A percentile compares a stretch with the other conserved stretches of the same genome.
phyloP scores from a whole-genome alignment of 2,329 filamentous ascomycete species.

The Pleomassaria siparia region DNA sequence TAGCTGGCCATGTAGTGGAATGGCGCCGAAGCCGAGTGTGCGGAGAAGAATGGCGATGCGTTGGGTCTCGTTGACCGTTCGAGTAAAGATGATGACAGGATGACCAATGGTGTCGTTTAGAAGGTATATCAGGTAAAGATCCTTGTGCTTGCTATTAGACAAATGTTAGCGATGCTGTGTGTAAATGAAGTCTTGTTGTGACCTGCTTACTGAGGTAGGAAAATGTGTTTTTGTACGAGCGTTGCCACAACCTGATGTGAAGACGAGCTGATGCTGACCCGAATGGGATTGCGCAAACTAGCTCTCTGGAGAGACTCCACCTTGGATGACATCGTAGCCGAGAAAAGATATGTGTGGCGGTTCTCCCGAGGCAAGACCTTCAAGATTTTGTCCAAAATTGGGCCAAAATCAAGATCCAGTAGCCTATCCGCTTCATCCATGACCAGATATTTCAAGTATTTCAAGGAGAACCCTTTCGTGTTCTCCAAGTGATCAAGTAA shows the following conservation, averaged over 20 bases:
- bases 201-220: constrained; percentile 54
- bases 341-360: constrained; percentile 77
- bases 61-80: constrained; percentile 90
- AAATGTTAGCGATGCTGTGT: constrained; percentile 1
- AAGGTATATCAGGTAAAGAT: constrained; percentile 83
- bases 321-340: constrained; percentile 90
- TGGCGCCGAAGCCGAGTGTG: constrained; percentile 82
- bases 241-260: constrained; percentile 93
- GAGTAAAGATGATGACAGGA: constrained; percentile 83
- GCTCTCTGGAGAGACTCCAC: constrained; percentile 91
- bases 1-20: constrained; percentile 90
- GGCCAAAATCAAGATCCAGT: constrained; percentile 91
- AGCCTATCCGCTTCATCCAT: constrained; percentile 94
- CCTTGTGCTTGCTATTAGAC: constrained; percentile 80
- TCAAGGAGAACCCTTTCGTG: constrained; percentile 90
- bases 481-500: constrained; percentile 92
- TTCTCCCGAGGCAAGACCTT: constrained; percentile 70
- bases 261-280: constrained; percentile 77
- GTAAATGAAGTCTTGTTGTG: background rate
- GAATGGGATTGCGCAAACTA: constrained; percentile 78
- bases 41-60: constrained; percentile 81
- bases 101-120: constrained; percentile 86
- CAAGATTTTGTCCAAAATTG: constrained; percentile 88
- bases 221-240: constrained; percentile 81
- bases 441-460: constrained; percentile 81